Percentiles rank a stretch among this genome's conserved stretches.
Conservation (phyloP, 345 rosid genomes). For the Linum lewisii region DNA sequence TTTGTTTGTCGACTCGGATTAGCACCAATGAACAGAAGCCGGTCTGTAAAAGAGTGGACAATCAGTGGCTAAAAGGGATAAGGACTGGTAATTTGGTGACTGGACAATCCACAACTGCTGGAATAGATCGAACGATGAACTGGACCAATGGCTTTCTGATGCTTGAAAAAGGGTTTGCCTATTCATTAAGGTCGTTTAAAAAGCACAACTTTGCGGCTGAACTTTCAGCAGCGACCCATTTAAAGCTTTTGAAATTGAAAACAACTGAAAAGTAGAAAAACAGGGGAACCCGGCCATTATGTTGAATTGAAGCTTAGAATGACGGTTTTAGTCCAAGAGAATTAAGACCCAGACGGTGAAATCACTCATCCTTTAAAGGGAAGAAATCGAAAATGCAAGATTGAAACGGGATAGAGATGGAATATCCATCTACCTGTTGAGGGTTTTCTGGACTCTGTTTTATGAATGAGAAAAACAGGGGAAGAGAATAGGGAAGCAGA, state of each 20-base stretch:
- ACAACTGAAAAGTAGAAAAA: neutral
- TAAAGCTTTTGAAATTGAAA: no score
- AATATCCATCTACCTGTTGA: conserved; percentile 11
- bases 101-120: conserved; percentile 23
- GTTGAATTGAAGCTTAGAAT: no score
- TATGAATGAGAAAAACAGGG: neutral
- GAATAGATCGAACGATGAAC: conserved; percentile 6
- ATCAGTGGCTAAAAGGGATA: conserved; percentile 11
- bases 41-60: conserved; percentile 15
- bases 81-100: conserved; percentile 12
- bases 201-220: neutral
- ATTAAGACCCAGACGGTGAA: conserved; percentile 10
- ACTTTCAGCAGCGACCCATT: no score
- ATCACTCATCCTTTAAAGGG: neutral
- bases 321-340: no score
- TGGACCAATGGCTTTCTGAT: conserved; percentile 5
- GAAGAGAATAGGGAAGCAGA: neutral
- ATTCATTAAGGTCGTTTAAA: conserved; percentile 2
- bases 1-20: conserved; percentile 11
- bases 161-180: neutral
- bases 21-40: conserved; percentile 18
- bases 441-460: neutral
- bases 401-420: conserved; percentile 5
- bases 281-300: neutral
- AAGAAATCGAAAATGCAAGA: conserved; percentile 9